phyloP scores from a whole-genome alignment of 179 eudicot genomes.

The Silene noctiflora region DNA sequence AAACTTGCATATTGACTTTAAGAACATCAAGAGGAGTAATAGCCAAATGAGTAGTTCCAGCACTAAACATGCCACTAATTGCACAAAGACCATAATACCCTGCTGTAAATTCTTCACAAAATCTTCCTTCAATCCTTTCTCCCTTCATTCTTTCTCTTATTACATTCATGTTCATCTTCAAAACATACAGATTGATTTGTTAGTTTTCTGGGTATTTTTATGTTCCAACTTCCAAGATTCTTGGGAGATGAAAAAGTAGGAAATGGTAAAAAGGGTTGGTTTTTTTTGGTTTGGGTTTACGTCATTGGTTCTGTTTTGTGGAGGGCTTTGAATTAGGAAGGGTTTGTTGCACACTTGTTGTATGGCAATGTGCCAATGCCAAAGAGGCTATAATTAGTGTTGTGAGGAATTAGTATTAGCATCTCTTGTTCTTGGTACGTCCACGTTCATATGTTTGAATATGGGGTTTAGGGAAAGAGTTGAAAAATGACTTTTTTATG shows the following conservation, averaged over 20 bases:
- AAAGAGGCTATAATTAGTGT: not conserved
- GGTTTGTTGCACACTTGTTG: not conserved
- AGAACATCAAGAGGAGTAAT: constrained; percentile 85
- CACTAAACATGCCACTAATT: constrained; percentile 68
- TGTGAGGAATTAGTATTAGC: not conserved
- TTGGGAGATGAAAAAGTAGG: constrained; percentile 25
- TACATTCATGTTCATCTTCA: constrained; percentile 21
- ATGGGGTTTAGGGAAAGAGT: not conserved
- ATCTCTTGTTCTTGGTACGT: not conserved
- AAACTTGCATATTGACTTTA: constrained; percentile 81
- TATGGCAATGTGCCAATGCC: no score
- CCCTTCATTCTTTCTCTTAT: constrained; percentile 30
- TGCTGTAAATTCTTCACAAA: constrained; percentile 41
- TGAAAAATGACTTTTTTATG: not conserved
- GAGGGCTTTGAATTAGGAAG: constrained; percentile 6
- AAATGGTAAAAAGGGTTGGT: not conserved
- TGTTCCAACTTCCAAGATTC: constrained; percentile 20
- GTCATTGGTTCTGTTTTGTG: not conserved
- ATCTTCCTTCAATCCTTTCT: constrained; percentile 28
- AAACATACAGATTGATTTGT: not conserved
- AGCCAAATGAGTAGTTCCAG: constrained; percentile 74
- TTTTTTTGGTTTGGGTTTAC: not conserved
- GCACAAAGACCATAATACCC: constrained; percentile 68
- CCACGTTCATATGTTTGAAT: constrained; percentile 5
- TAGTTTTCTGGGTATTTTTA: not conserved